Evolutionary conservation across 1,284 basidiomycete species (phyloP).

Genomic region (Trichosporon inkin): DNA sequence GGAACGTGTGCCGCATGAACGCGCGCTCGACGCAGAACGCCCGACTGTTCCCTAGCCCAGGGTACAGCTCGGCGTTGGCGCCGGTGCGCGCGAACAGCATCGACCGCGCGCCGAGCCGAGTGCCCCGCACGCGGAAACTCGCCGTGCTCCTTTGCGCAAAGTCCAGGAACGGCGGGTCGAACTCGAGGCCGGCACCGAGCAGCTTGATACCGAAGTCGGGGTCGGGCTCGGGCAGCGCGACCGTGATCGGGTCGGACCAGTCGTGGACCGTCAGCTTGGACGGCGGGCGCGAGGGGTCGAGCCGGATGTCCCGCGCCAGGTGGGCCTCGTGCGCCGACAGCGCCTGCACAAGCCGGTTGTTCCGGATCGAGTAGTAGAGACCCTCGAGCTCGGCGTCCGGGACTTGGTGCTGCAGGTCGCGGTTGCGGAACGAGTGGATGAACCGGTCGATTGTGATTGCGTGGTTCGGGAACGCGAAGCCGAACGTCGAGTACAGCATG

Average conservation of each 20-base stretch:
- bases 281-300: constrained; percentile 67
- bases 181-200: constrained; percentile 75
- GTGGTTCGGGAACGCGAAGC: constrained; percentile 61
- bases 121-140: constrained; percentile 82
- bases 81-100: constrained; percentile 76
- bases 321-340: constrained; percentile 52
- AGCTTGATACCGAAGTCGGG: constrained; percentile 71
- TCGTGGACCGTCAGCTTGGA: constrained; percentile 72
- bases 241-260: constrained; percentile 76
- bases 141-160: constrained; percentile 70
- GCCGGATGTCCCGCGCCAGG: constrained; percentile 53
- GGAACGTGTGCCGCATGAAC: constrained; percentile 92
- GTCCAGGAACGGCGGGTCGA: constrained; percentile 74
- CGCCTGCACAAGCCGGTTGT: constrained; percentile 69
- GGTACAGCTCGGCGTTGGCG: constrained; percentile 71
- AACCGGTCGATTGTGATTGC: constrained; percentile 67
- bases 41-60: constrained; percentile 69
- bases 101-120: constrained; percentile 70
- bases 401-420: constrained; percentile 65
- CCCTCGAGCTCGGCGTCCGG: constrained; percentile 68
- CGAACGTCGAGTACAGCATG: constrained; percentile 44
- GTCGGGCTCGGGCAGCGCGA: constrained; percentile 77
- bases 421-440: constrained; percentile 68
- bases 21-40: constrained; percentile 76
- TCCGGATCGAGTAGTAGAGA: constrained; percentile 69